Evolutionary conservation across 192 early-diverging fungal genomes (phyloP), one percentile per base, ranked within the genome.

Genomic region (Funneliformis geosporum): DNA sequence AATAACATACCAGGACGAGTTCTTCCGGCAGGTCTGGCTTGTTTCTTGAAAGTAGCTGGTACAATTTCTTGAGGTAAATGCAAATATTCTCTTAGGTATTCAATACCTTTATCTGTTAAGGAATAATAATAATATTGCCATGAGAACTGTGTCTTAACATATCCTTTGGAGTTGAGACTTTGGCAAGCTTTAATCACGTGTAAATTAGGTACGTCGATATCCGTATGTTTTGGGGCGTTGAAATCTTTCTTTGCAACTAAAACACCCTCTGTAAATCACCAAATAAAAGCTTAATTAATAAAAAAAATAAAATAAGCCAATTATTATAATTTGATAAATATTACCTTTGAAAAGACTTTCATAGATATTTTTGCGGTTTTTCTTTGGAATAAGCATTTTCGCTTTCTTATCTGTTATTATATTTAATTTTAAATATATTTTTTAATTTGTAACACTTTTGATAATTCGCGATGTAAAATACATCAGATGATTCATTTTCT

Each of bases 121-220:
- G 92, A 96, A 89, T 99, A 99, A 95, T 99, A 99, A 92, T 97
- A 99, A 91, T 96, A 96, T 86, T 98, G 97, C 98, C 98, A 99
- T 86, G 96, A 98, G 94, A 99, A 99, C 84, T 94, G 94, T 80
- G 94, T 94, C 88, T 94, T 95, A 86, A 99, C 97, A 78, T 85
- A 94, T 81, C 95, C 95, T 84, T 92, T 92, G 75, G 98, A 99
- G 85, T 90, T 88, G 84, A 99, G 91, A 75, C 94, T 96, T 92
- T 99, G 96, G 82, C 98, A 93, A 79, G 96, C 94, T 93, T 98
- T 99, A 91, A 99, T 97, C 85, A 99, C 98, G 84, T 99, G 90
- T 33, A 99, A 88, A 94, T 99, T 99, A 80, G 96, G 95, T 73
- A 99, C 97, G 82, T 96, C 92, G 84, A 99, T 91, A 81, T 99